Evolutionary conservation across 2,329 filamentous ascomycete genomes (phyloP).

Genomic region (Diaporthe aspalathi): DNA sequence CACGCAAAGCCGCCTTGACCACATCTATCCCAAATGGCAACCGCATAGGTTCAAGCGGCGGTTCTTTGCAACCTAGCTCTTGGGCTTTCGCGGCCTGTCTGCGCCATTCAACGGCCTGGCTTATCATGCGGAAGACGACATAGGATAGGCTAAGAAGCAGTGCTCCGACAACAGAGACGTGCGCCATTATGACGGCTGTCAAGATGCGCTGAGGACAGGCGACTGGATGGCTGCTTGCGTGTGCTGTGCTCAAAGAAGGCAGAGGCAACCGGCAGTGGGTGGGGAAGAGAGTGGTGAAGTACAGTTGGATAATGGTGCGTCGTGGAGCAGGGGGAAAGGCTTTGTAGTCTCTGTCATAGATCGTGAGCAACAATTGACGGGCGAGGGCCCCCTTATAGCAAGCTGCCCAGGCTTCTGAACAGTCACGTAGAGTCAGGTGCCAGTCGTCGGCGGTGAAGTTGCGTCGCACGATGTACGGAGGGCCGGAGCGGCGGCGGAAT

Average conservation of each 20-base stretch:
- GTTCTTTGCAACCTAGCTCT: constrained; percentile 33
- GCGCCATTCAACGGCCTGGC: constrained; percentile 12
- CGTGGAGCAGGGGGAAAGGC: not conserved
- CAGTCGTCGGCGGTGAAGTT: not conserved
- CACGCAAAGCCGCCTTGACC: not conserved
- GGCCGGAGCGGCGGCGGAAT: constrained; percentile 19
- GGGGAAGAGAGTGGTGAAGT: no score
- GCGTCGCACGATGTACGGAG: not conserved
- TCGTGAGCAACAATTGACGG: not conserved
- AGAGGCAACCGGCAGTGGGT: not conserved
- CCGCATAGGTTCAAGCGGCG: not conserved
- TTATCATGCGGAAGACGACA: constrained; percentile 28
- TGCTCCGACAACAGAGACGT: constrained; percentile 31
- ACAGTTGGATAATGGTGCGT: no score
- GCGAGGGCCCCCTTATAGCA: not conserved
- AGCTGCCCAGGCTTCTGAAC: not conserved
- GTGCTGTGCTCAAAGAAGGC: not conserved
- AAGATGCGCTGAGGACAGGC: not conserved
- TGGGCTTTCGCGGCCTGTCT: constrained; percentile 21
- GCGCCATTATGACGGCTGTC: constrained; percentile 19
- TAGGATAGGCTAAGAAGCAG: constrained; percentile 31
- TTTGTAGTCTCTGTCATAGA: not conserved
- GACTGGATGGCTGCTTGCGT: not conserved
- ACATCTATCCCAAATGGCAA: constrained; percentile 30
- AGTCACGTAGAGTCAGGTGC: not conserved